These are phyloP conservation scores for Colletotrichum sp. DNA, from an alignment of 2,329 filamentous ascomycete genomes.

Conservation along the genomic window DNA sequence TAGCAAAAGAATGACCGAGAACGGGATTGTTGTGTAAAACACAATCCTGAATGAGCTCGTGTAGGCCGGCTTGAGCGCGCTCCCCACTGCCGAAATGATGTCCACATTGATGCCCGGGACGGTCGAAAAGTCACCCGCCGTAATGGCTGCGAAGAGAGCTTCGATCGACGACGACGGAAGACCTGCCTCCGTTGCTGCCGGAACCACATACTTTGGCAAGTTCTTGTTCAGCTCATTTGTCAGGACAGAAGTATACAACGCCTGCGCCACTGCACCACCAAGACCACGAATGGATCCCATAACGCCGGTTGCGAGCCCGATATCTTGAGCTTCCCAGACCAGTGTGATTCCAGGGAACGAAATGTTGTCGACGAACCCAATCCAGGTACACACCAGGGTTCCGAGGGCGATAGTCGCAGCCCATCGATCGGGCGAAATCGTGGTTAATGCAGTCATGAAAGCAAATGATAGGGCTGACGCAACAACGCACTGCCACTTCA, in stretches of 20 bases:
- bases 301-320: slow-evolving; percentile 48
- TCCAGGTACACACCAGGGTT: slow-evolving; percentile 31
- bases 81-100: slow-evolving; percentile 36
- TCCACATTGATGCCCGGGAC: slow-evolving; percentile 38
- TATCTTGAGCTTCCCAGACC: slow-evolving; percentile 51
- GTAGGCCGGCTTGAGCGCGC: slow-evolving; percentile 45
- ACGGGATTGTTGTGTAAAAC: slow-evolving; percentile 44
- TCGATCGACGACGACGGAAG: slow-evolving; percentile 36
- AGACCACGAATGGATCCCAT: slow-evolving; percentile 50
- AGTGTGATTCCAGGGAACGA: slow-evolving; percentile 48
- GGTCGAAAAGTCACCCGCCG: slow-evolving; percentile 31
- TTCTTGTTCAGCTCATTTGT: slow-evolving; percentile 38
- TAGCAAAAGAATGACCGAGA: slow-evolving; percentile 41
- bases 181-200: slow-evolving; percentile 38
- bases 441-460: slow-evolving; percentile 36
- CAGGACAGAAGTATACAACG: slow-evolving; percentile 41
- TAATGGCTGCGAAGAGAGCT: slow-evolving; percentile 37
- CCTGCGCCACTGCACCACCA: slow-evolving; percentile 41
- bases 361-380: slow-evolving; percentile 45
- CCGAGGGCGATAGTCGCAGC: slow-evolving; percentile 36
- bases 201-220: slow-evolving; percentile 36
- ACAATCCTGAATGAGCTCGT: slow-evolving; percentile 47
- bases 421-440: slow-evolving; percentile 31
- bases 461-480: slow-evolving; percentile 33
- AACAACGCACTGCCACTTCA: slow-evolving; percentile 39